phyloP scores from a whole-genome alignment of 225 moss, liverwort and hornwort genomes.

The Marchantia polymorpha region DNA sequence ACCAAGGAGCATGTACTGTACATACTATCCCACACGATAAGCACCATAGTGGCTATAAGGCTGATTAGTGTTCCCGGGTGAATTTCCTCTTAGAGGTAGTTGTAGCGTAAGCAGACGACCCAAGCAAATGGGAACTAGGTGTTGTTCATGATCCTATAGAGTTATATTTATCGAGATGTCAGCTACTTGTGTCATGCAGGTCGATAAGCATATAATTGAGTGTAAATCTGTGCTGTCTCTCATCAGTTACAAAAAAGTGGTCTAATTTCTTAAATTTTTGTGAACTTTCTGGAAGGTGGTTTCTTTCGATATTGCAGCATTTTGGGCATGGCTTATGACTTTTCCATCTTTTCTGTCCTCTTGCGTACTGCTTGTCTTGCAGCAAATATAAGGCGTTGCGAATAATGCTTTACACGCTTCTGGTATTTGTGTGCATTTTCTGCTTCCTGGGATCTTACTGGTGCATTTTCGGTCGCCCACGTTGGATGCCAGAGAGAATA shows the following conservation, averaged over 20 bases:
- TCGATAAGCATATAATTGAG: background rate
- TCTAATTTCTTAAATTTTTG: background rate
- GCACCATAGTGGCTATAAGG: conserved; percentile 8
- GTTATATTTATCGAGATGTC: background rate
- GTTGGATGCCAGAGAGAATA: conserved; percentile 20
- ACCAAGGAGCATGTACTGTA: conserved; percentile 33
- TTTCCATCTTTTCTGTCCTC: conserved; percentile 17
- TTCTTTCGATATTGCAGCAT: background rate
- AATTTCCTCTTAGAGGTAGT: background rate
- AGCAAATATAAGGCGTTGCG: conserved; percentile 30
- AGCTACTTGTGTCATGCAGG: conserved; percentile 1
- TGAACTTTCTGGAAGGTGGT: conserved; percentile 7
- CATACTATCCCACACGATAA: conserved; percentile 28
- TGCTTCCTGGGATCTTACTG: conserved; percentile 31
- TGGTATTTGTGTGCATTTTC: conserved; percentile 29
- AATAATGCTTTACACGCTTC: conserved; percentile 27
- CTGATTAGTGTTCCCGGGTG: conserved; percentile 11
- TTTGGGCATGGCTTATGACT: conserved; percentile 16
- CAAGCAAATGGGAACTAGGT: conserved; percentile 5
- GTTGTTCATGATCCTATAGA: background rate
- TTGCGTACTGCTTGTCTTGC: conserved; percentile 32
- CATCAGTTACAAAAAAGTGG: conserved; percentile 4
- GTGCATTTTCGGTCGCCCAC: conserved; percentile 22
- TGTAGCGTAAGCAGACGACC: background rate
- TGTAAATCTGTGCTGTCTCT: conserved; percentile 4